Evolutionary conservation across 176 grass and related monocot species (phyloP), one percentile per base, ranked within the genome.

Genomic region (Panicum miliaceum): DNA sequence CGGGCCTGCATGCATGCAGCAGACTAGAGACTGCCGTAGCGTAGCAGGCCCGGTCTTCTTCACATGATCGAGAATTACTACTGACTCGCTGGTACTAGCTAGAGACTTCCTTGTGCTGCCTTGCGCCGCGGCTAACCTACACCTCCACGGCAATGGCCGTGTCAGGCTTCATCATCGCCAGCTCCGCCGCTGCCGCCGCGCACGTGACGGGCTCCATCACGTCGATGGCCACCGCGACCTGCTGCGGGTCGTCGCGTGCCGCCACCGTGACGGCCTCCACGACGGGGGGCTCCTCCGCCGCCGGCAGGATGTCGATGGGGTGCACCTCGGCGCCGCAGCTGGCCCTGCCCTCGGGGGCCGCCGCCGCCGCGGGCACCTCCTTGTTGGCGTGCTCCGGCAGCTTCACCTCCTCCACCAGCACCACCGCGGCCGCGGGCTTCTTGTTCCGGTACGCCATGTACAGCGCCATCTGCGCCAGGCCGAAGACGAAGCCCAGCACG

Each of bases 401-500:
- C 80, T 91, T 97, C 9, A 85, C 73, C 83, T 90, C 92, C 41
- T 84, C 45, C 9, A 37, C 26, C 29, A 46, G 10, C 25, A 45
- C 12, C 53, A 54, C 78, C 36, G 6, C 37, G 5, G 56, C 47
- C 1, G 40, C 40, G 2, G 66, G 81, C 47, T 62, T 91, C 66
- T 71, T 73, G 61, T 81, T 77, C 58, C 85, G 62, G 88, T 94
- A 97, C 19, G 76, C 78, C 77, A 89, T 82, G 79, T 94, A 97
- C 29, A 97, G 88, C 73, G 53, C 92, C 92, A 97, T 97, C 86
- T 97, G 95, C 19, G 83, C 89, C 25, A 94, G 26, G 25, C 95
- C 95, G 46, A 97, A 97, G 14, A 92, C 34, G 72, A 97, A 97
- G 18, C 95, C 95, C 52, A 98, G 19, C 32, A 95, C 83, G 70